phyloP scores from a whole-genome alignment of 148 eudicot species.

The Silene uniflora region DNA sequence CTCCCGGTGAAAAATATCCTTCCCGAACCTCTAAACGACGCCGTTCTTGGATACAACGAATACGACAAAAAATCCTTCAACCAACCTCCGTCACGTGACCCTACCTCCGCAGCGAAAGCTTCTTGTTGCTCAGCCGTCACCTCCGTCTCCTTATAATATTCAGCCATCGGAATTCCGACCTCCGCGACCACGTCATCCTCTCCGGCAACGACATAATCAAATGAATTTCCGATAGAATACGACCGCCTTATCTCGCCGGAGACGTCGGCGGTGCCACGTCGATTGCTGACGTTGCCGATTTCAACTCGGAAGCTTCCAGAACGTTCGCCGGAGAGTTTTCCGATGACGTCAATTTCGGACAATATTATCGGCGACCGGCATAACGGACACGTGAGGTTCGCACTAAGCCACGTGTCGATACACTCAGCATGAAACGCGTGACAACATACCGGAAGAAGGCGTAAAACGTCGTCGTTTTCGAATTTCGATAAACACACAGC shows the following conservation, averaged over 20 bases:
- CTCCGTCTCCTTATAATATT: conserved; percentile 23
- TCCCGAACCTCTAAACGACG: conserved; percentile 73
- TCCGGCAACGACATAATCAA: conserved; percentile 54
- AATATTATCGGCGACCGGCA: conserved; percentile 67
- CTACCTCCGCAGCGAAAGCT: conserved; percentile 19
- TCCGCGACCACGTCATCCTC: conserved; percentile 33
- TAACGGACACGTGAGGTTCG: conserved; percentile 71
- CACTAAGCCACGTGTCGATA: conserved; percentile 77
- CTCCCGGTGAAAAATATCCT: conserved; percentile 70
- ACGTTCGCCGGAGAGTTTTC: neutral
- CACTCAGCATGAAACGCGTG: conserved; percentile 82
- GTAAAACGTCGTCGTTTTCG: conserved; percentile 65
- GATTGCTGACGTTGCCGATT: conserved; percentile 66
- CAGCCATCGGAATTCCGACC: conserved; percentile 25
- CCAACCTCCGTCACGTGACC: conserved; percentile 46
- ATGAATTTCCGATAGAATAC: conserved; percentile 66
- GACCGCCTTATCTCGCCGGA: conserved; percentile 41
- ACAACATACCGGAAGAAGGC: conserved; percentile 74
- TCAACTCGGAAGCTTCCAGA: conserved; percentile 66
- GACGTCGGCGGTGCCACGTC: conserved; percentile 12
- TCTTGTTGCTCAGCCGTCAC: neutral
- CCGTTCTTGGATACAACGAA: conserved; percentile 42
- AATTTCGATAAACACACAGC: conserved; percentile 83
- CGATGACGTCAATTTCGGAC: conserved; percentile 34
- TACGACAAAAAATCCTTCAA: conserved; percentile 59